Evolutionary conservation across 2,329 filamentous ascomycete species (phyloP).

Genomic region (Huntiella abstrusa): DNA sequence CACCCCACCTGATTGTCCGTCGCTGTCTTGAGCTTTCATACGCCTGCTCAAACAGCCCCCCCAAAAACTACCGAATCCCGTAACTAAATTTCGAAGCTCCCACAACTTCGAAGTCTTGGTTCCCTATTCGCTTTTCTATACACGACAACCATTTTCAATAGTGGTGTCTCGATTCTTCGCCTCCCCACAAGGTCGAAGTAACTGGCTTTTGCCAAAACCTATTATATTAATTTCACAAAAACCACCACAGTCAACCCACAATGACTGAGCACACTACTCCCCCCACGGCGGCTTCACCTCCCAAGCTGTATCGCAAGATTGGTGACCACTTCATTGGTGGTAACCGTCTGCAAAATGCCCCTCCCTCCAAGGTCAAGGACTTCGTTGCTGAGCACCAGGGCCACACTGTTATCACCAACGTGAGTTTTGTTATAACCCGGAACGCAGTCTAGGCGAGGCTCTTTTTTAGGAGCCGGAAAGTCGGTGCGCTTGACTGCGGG

Average conservation of each 20-base stretch:
- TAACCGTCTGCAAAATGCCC: constrained; percentile 65
- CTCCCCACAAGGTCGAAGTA: constrained; percentile 5
- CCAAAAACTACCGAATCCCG: constrained; percentile 1
- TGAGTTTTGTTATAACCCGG: constrained; percentile 28
- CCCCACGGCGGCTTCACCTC: constrained; percentile 29
- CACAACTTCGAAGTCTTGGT: constrained; percentile 8
- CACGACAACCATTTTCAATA: constrained; percentile 1
- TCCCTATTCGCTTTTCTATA: not conserved
- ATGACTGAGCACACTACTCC: constrained; percentile 30
- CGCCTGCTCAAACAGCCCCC: constrained; percentile 4
- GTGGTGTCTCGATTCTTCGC: constrained; percentile 3
- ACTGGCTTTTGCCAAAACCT: not conserved
- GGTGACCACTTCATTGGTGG: constrained; percentile 93
- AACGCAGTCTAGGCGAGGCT: not conserved
- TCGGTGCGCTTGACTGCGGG: too few species aligned
- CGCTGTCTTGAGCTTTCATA: constrained; percentile 4
- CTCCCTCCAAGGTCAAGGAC: constrained; percentile 80
- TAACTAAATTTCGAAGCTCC: constrained; percentile 7
- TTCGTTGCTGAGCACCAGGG: constrained; percentile 80
- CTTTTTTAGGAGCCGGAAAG: not conserved
- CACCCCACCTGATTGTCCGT: constrained; percentile 10
- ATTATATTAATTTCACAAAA: constrained; percentile 6
- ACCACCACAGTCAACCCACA: constrained; percentile 14
- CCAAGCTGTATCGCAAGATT: constrained; percentile 47
- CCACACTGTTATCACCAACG: constrained; percentile 96